phyloP scores from a whole-genome alignment of 2,329 filamentous ascomycete species.

The Ascochyta viciae-villosae region DNA sequence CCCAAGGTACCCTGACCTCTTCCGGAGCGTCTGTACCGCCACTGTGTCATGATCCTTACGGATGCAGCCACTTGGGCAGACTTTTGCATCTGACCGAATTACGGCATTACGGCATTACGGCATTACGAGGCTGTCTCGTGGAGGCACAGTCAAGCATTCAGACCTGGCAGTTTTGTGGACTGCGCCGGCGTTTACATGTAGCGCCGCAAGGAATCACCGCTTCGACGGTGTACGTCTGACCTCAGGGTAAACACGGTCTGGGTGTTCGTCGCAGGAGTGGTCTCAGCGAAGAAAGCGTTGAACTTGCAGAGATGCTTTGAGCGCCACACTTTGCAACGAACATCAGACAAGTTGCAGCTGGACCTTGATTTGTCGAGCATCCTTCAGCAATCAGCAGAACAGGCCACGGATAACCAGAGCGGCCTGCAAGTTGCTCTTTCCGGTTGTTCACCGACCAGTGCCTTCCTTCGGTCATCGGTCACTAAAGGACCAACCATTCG shows the following conservation, averaged over 20 bases:
- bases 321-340: background rate
- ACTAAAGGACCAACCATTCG: conserved; percentile 2
- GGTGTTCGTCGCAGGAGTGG: background rate
- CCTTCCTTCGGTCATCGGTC: conserved; percentile 5
- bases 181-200: conserved; percentile 13
- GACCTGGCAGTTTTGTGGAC: conserved; percentile 5
- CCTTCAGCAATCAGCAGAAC: background rate
- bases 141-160: conserved; percentile 6
- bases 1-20: conserved; percentile 24
- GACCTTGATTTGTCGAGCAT: background rate
- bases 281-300: background rate
- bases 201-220: conserved; percentile 2
- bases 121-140: conserved; percentile 5
- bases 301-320: background rate
- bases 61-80: conserved; percentile 34
- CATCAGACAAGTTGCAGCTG: background rate
- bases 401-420: background rate
- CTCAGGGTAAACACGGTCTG: background rate
- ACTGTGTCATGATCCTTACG: conserved; percentile 39
- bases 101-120: conserved; percentile 20
- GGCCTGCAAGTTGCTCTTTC: conserved; percentile 6
- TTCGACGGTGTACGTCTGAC: conserved; percentile 4
- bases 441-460: conserved; percentile 3
- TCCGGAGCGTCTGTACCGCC: conserved; percentile 20
- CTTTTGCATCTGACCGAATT: conserved; percentile 28